Conservation (phyloP, 257 asterid species). For the Nicotiana knightiana region DNA sequence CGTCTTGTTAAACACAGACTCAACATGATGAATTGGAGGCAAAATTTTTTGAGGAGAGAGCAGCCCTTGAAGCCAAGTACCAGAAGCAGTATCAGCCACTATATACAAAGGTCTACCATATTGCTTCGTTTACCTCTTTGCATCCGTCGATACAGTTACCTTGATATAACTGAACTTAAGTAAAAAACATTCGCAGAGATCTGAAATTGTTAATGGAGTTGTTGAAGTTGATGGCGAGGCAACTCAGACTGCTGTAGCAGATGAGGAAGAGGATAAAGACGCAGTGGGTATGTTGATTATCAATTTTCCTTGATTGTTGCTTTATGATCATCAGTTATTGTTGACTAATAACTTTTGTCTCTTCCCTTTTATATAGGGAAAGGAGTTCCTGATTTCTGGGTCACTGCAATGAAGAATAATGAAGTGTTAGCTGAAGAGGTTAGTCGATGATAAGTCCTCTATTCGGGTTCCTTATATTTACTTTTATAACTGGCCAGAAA, state of each 20-base stretch:
- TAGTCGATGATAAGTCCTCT: background rate
- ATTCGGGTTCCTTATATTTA: background rate
- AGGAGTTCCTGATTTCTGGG: slow-evolving; percentile 16
- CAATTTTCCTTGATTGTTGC: background rate
- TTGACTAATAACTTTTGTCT: background rate
- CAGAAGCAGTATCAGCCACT: slow-evolving; percentile 34
- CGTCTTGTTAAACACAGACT: slow-evolving; percentile 10
- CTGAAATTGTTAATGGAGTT: slow-evolving; percentile 30
- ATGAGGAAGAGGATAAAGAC: background rate
- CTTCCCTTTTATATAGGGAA: background rate
- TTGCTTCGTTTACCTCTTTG: background rate
- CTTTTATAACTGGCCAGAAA: background rate
- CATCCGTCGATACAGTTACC: background rate
- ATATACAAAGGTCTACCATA: slow-evolving; percentile 22
- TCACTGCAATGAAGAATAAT: slow-evolving; percentile 19
- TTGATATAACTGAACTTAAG: background rate
- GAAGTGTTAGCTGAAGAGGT: slow-evolving; percentile 10
- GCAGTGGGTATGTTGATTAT: background rate
- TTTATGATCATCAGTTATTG: background rate
- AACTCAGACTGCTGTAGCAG: slow-evolving; percentile 11
- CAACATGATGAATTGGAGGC: slow-evolving; percentile 29
- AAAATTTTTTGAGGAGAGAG: background rate
- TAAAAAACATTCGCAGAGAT: slow-evolving; percentile 20
- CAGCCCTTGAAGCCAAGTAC: slow-evolving; percentile 35
- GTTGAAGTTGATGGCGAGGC: slow-evolving; percentile 16